Base-by-base conservation (phyloP, 2,329 filamentous ascomycete species). In the Xylaria digitata region DNA sequence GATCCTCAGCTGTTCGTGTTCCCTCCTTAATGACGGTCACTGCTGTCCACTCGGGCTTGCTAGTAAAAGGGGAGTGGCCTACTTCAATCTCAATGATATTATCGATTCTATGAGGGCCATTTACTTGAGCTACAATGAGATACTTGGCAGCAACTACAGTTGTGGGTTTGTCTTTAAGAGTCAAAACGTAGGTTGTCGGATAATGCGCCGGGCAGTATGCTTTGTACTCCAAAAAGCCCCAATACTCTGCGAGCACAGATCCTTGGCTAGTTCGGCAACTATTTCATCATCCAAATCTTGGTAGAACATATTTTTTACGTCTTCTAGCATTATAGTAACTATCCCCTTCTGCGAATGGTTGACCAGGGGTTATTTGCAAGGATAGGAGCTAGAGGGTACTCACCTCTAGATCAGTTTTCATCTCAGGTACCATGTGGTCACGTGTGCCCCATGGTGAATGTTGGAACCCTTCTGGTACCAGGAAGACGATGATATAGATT, bases 271-370 rank as follows among this genome's bases (percentile, higher is more conserved):
- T 42, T 71, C 61, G 17, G 66, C 63, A n/a, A 70, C 50, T 7
- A 54, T 68, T 21, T 56, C 56, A 32, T 75, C 70, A 15, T 70
- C 63, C 1, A 75, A 11, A 62, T 74, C 72, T 50, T 75, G 71
- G 64, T 75, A 74, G 43, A 75, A 74, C 65, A 74, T 72, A 7
- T 53, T 65, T 50, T 73, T 74, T 5, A 67, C 70, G 54, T 75
- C 67, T 32, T 73, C 63, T 0, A 72, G 67, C 3, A 46, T 48
- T 0, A 75, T 65, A 15, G 65, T 73, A 11, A 74, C 37, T 19
- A 57, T 59, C 8, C 69, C 70, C 13, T 72, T 61, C 72, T 75
- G 65, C 13, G 2, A 19, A 19, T 40, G 8, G 26, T 59, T 45
- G 21, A 26, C 42, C 49, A 5, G 37, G 32, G 8, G 43, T n/a